Conservation (phyloP, 179 eudicot species). For the Gypsophila paniculata region DNA sequence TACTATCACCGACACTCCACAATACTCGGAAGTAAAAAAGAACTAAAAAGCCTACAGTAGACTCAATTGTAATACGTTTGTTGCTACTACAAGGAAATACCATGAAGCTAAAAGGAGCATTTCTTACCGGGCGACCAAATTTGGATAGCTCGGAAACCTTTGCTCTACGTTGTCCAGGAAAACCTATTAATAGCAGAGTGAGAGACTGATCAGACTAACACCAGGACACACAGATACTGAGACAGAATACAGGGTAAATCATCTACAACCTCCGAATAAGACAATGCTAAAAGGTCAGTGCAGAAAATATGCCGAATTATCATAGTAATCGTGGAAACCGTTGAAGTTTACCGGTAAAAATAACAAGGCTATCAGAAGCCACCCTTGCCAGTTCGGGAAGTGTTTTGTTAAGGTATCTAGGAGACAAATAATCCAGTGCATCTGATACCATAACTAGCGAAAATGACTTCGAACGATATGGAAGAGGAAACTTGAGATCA, state of each 20-base stretch:
- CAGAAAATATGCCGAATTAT: slow-evolving; percentile 6
- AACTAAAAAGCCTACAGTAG: not conserved
- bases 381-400: slow-evolving; percentile 66
- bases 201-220: slow-evolving; percentile 6
- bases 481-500: slow-evolving; percentile 65
- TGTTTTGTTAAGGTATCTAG: slow-evolving; percentile 57
- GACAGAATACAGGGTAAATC: not conserved
- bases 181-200: slow-evolving; percentile 37
- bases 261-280: not conserved
- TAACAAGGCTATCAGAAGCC: slow-evolving; percentile 52
- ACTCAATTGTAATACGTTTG: too few relatives aligned
- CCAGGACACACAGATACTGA: not conserved
- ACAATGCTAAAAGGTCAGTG: not conserved
- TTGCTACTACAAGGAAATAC: too few relatives aligned
- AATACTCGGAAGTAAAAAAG: not conserved
- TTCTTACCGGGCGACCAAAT: slow-evolving; percentile 57
- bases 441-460: slow-evolving; percentile 56
- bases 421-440: slow-evolving; percentile 64
- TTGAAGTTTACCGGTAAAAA: slow-evolving; percentile 47
- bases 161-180: slow-evolving; percentile 46
- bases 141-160: slow-evolving; percentile 46
- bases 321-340: not conserved
- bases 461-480: slow-evolving; percentile 58
- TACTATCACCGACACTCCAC: not conserved
- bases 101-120: not conserved